A percentile compares a stretch with the other conserved stretches of the same genome.
Conservation (phyloP, 768 basidiomycete species). For the Xerocomus spinulosus region DNA sequence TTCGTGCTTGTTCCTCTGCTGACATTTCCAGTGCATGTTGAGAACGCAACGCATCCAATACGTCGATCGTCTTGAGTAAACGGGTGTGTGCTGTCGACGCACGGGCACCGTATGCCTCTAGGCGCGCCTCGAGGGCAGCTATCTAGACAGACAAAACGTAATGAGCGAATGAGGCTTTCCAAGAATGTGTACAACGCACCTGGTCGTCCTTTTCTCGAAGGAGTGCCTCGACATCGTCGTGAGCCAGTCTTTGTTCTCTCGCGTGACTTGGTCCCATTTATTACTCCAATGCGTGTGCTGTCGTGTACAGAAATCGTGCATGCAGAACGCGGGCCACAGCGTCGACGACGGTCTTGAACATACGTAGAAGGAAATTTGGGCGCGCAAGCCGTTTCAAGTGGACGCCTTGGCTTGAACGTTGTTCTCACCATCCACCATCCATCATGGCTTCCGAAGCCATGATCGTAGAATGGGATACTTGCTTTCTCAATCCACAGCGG, state of each 20-base stretch:
- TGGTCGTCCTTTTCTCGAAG: conserved; percentile 27
- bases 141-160: conserved; percentile 20
- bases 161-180: conserved; percentile 1
- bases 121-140: conserved; percentile 24
- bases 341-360: conserved; percentile 4
- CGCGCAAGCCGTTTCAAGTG: too few relatives aligned
- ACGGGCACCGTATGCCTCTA: conserved; percentile 36
- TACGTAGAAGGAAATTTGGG: conserved; percentile 19
- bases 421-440: too few relatives aligned
- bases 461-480: conserved; percentile 21
- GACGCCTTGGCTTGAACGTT: too few relatives aligned
- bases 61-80: conserved; percentile 45
- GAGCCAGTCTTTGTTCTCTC: conserved; percentile 14
- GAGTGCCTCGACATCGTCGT: too few relatives aligned
- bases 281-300: conserved; percentile 1
- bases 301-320: conserved; percentile 4
- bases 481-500: conserved; percentile 22
- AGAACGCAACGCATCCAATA: conserved; percentile 41
- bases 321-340: conserved; percentile 2
- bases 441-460: conserved; percentile 4
- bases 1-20: conserved; percentile 29
- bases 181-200: too few relatives aligned
- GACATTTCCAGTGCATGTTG: conserved; percentile 40
- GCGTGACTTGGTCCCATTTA: conserved; percentile 25
- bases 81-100: conserved; percentile 43